phyloP scores from a whole-genome alignment of 768 basidiomycete species.

The Lentinula sp. region DNA sequence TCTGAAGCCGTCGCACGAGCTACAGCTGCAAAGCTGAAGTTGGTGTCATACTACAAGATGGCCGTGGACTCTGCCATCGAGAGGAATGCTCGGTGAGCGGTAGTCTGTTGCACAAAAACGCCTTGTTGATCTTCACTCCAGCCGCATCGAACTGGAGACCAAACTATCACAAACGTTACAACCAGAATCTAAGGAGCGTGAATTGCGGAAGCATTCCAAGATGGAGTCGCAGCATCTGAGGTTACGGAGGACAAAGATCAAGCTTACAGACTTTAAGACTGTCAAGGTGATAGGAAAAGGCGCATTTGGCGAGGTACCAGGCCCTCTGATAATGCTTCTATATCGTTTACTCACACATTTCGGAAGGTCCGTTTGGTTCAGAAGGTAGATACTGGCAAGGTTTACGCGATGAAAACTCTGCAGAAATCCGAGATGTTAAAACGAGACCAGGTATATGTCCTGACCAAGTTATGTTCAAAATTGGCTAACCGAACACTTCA shows the following conservation, averaged over 20 bases:
- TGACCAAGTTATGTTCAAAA: slow-evolving; percentile 1
- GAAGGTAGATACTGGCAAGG: slow-evolving; percentile 95
- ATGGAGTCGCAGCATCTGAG: slow-evolving; percentile 87
- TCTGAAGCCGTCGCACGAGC: slow-evolving; percentile 84
- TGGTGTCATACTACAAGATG: slow-evolving; percentile 97
- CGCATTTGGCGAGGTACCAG: slow-evolving; percentile 86
- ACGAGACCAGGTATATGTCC: slow-evolving; percentile 80
- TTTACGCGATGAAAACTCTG: slow-evolving; percentile 99
- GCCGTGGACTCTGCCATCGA: slow-evolving; percentile 96
- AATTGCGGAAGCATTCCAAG: slow-evolving; percentile 81
- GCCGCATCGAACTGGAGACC: slow-evolving; percentile 86
- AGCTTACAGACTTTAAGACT: slow-evolving; percentile 87
- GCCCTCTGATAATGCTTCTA: background rate
- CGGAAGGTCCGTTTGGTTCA: slow-evolving; percentile 87
- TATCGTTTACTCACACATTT: background rate
- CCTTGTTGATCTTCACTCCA: slow-evolving; percentile 21
- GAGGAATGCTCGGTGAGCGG: slow-evolving; percentile 76
- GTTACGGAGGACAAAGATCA: slow-evolving; percentile 90
- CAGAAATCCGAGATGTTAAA: slow-evolving; percentile 99
- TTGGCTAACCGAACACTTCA: slow-evolving; percentile 23
- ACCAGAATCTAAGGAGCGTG: slow-evolving; percentile 81
- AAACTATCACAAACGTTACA: slow-evolving; percentile 71
- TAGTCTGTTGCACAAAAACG: background rate
- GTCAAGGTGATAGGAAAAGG: slow-evolving; percentile 99
- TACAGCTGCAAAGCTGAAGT: slow-evolving; percentile 91